These are phyloP conservation scores for Diaporthe sp. DNA, from an alignment of 2,329 filamentous ascomycete species.

Conservation along the genomic window DNA sequence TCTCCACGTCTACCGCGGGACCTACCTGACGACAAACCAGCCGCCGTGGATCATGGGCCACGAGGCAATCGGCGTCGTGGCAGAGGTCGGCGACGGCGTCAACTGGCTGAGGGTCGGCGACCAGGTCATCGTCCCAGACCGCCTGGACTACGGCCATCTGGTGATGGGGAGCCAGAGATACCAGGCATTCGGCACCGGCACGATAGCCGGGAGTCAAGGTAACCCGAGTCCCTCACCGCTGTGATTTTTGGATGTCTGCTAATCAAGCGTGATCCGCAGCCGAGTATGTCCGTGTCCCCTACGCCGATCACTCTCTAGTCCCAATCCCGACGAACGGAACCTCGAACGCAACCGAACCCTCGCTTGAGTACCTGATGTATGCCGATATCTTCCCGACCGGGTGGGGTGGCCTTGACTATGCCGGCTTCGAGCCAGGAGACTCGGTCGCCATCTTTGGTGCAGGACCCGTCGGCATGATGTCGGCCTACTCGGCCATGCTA, in stretches of 20 bases:
- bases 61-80: constrained; percentile 57
- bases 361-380: constrained; percentile 46
- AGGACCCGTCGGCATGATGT: constrained; percentile 46
- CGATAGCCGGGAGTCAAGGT: not conserved
- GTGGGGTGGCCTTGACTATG: constrained; percentile 53
- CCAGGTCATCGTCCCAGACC: constrained; percentile 52
- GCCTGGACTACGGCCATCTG: constrained; percentile 33
- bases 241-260: not conserved
- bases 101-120: constrained; percentile 53
- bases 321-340: constrained; percentile 40
- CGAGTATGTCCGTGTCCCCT: constrained; percentile 15
- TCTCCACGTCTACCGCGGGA: constrained; percentile 52
- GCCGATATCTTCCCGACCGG: constrained; percentile 55
- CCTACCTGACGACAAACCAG: constrained; percentile 38
- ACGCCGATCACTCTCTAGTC: constrained; percentile 32
- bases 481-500: constrained; percentile 45
- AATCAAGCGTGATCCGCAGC: not conserved
- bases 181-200: not conserved
- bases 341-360: constrained; percentile 26
- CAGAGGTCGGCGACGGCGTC: constrained; percentile 52
- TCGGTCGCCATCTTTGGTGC: constrained; percentile 46
- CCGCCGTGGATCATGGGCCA: constrained; percentile 51
- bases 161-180: not conserved
- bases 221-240: not conserved
- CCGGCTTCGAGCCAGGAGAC: constrained; percentile 54